Evolutionary conservation across 805 yeast species (phyloP), one percentile per base, ranked within the genome.

Genomic region (Wickerhamiella vanderwaltii): DNA sequence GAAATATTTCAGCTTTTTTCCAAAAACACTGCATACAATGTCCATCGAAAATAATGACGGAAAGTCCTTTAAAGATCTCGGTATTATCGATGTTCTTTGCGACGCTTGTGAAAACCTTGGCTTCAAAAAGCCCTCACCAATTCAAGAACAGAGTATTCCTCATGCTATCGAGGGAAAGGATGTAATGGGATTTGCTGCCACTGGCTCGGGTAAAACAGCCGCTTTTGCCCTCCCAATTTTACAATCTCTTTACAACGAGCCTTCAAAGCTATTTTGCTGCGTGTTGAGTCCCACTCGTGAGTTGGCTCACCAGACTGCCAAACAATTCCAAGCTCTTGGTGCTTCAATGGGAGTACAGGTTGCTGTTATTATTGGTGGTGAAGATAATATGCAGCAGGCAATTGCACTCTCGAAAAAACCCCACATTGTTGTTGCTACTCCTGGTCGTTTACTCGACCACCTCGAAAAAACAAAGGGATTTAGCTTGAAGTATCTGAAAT

Each of bases 141-240:
- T 88, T 59, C 98, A 88, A 64, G 72, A 79, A 6, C 85, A 84
- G 60, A 73, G 95, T 9, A 81, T 88, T 47, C 97, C 97, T 1
- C 80, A 81, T 50, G 95, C 95, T 3, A 63, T 91, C 15, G 75
- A 79, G 50, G 95, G 95, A 3, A 75, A 85, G 49, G 98, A 88
- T 63, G 79, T 88, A 35, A 86, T 88, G 55, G 98, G 98, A 11
- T 70, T 88, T 47, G 98, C 98, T 0, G 95, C 88, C 56, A 88
- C 98, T 0, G 98, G 98, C 34, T 84, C 95, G 3, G 98, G 98
- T 49, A 88, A 88, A 61, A 91, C 98, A 0, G 98, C 97, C 0
- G 98, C 98, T 0, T 91, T 91, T 68, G 96, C 97, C 6, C 75
- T 91, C 39, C 98, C 98, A 1, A 84, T 91, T 34, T 68, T 91